Evolutionary conservation across 163 green algal genomes (phyloP), one percentile per base, ranked within the genome.

Genomic region (Prototheca cutis): DNA sequence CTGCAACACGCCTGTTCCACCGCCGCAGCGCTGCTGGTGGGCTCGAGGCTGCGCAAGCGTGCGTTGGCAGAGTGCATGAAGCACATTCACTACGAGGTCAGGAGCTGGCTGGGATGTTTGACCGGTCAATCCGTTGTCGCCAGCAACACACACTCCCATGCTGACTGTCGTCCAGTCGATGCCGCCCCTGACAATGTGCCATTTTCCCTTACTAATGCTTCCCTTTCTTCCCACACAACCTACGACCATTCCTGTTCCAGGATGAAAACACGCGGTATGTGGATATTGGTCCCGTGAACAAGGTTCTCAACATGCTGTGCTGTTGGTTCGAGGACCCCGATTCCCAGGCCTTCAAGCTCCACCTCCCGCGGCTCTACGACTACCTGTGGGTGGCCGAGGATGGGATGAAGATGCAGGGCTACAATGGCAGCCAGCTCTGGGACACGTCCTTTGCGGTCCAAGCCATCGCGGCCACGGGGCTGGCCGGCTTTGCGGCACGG

Each of bases 351-450:
- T 95, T 94, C 78, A 85, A 90, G 63, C 34, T 15, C 18, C 63
- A 77, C 59, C 33, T 70, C 10, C 58, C 71, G 19, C 28, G 69
- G 8, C 34, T 97, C 45, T 33, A 74, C 19, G 93, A 99, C 77
- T 99, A 95, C 78, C 75, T 99, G 36, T 99, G 93, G 93, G 65
- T 99, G 45, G 93, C 93, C 4, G 93, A 99, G 77, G 93, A 98
- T 53, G 93, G 86, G 64, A 95, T 94, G 81, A 98, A 97, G 78
- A 99, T 99, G 93, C 86, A 97, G 76, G 91, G 93, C 8, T 99
- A 99, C 83, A 98, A 98, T 72, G 91, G 91, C 62, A 86, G 63
- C 29, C 90, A 97, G 80, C 73, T 96, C 49, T 99, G 93, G 93
- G 92, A 99, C 84, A 96, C 90, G 4, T 63, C 77, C 19, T 98